Evolutionary conservation across 352 stramenopile species (phyloP), one percentile per base, ranked within the genome.

Genomic region (Peronospora destructor): DNA sequence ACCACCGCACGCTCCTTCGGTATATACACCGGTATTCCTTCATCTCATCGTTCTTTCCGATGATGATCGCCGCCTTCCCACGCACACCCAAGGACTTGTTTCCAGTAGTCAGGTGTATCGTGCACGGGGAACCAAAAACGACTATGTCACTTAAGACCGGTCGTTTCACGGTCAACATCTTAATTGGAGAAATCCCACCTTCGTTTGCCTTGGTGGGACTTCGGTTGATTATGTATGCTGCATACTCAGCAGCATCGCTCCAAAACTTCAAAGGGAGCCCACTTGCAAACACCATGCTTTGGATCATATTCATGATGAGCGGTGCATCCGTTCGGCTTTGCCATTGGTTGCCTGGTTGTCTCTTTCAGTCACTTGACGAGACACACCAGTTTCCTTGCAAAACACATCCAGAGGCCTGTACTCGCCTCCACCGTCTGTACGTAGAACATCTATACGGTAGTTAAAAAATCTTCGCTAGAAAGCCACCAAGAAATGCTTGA

Each of bases 11-110:
- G 37, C 11, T 50, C 50, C 23, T 47, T 52, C 1, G 42, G 42
- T 6, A 50, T 16, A 33, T 57, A 57, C 21, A 57, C 33, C 23
- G 29, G 12, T 45, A 50, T 7, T 29, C 38, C 5, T 65, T 65
- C 44, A 42, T 60, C 6, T 56, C 50, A n/a, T n/a, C n/a, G n/a
- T n/a, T n/a, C n/a, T n/a, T n/a, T n/a, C n/a, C n/a, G n/a, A n/a
- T n/a, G n/a, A 12, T 56, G 13, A 53, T 17, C 9, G 33, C 33
- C 34, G 16, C 6, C 40, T 10, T 39, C 0, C 34, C 50, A 17
- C 46, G 54, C 28, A 23, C 26, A 13, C 25, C 29, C 10, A 45
- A 16, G 1, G 32, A 44, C 19, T 53, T 61, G 13, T 61, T 61
- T 13, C 30, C 38, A 3, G 50, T 6, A 7, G 56, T 38, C 1